Conservation (phyloP, 176 grass and related monocot genomes). For the Oryza brachyantha region DNA sequence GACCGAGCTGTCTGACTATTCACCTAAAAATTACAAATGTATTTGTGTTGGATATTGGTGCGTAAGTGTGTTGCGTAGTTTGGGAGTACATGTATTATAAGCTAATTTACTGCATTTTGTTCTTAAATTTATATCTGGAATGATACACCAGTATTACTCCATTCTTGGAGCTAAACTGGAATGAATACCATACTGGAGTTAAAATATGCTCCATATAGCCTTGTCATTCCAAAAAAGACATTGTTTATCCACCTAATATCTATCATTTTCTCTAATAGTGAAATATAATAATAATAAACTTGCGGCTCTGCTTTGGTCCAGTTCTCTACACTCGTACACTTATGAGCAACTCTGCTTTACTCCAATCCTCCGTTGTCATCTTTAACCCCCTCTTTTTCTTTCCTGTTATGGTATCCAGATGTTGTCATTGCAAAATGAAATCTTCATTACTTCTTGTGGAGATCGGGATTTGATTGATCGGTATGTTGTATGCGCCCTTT, state of each 20-base stretch:
- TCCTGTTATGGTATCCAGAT: slow-evolving; percentile 18
- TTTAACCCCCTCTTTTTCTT: background rate
- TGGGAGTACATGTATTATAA: background rate
- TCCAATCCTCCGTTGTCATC: background rate
- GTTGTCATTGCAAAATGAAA: slow-evolving; percentile 3
- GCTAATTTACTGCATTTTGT: background rate
- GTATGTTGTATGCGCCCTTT: background rate
- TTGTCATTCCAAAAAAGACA: background rate
- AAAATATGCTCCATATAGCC: background rate
- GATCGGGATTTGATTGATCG: slow-evolving; percentile 36
- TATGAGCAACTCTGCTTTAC: background rate
- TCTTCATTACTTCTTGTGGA: slow-evolving; percentile 8
- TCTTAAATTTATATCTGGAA: background rate
- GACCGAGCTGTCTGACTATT: background rate
- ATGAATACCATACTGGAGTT: background rate
- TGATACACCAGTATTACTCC: background rate
- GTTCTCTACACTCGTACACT: too few relatives aligned
- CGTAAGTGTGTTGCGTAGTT: background rate
- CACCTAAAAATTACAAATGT: background rate
- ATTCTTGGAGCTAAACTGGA: background rate
- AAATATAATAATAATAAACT: background rate
- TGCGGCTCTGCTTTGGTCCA: too few relatives aligned
- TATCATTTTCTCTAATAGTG: background rate
- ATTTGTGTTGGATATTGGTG: background rate
- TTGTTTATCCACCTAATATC: background rate